Base-by-base conservation (phyloP, 2,329 filamentous ascomycete species). In the Paracoccidioides lutzii region DNA sequence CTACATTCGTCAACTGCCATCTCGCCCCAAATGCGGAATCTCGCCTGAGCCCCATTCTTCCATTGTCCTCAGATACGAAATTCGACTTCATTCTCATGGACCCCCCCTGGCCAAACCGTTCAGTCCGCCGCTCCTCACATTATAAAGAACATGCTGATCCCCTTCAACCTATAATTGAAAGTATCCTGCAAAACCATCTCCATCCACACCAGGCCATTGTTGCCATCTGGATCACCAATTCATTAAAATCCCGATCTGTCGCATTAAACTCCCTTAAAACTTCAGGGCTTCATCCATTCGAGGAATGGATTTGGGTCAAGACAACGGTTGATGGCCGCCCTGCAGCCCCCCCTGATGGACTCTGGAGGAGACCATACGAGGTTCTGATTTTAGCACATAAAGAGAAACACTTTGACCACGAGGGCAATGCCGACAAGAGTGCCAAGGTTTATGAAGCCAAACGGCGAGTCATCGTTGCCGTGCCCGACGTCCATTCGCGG, bases 291-390 rank as follows among this genome's bases (percentile, higher is more conserved):
- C 62, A 67, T 2, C 61, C 82, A 6, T 62, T 70, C 4, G 81
- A 84, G 60, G 81, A 84, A 67, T 84, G 81, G 82, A 63, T 82
- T 3, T 85, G 81, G 81, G 64, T 83, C 54, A 85, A 85, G 65
- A 77, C 73, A 1, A 84, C 81, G 0, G 63, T 62, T 0, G 59
- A 69, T 2, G 82, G 82, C 3, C 73, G 78, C 56, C 74, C 79
- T 0, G 73, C 82, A 46, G 74, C 72, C 6, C 66, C 72, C 3
- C 53, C 83, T 10, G 73, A 80, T 41, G 76, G 75, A 2, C 49
- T 76, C 1, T 81, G 79, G 79, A 72, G 80, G 56, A 81, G 81
- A 61, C 82, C 82, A 1, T 84, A 83, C 59, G 82, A 85, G 66
- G 69, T 81, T 2, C 69, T 84, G 4, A 62, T 84, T 4, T 59